Percentiles rank a stretch among this genome's conserved stretches.
Evolutionary conservation across 1,284 basidiomycete species (phyloP).

Genomic region (Apiotrichum laibachii): DNA sequence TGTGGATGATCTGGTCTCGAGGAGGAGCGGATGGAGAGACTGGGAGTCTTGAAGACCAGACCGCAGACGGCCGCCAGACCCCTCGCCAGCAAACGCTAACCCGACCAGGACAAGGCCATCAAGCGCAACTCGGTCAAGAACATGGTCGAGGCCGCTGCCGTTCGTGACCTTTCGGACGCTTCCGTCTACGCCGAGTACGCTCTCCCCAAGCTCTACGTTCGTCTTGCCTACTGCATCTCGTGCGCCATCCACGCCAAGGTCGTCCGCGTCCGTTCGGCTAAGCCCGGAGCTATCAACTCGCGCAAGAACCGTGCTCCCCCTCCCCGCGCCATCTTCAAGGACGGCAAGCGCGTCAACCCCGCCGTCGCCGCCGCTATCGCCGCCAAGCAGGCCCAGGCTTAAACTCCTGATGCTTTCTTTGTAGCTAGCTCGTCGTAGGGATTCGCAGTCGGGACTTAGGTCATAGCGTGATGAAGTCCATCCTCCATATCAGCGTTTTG

Average conservation of each 20-base stretch:
- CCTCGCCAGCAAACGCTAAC: constrained; percentile 13
- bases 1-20: neutral
- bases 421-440: constrained; percentile 2
- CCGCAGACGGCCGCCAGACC: neutral
- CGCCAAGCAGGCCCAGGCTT: constrained; percentile 53
- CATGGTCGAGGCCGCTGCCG: constrained; percentile 98
- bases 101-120: constrained; percentile 89
- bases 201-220: constrained; percentile 98
- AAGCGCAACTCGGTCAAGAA: constrained; percentile 99
- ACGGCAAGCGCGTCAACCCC: constrained; percentile 83
- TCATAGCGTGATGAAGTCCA: constrained; percentile 24
- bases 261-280: constrained; percentile 90
- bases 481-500: constrained; percentile 4
- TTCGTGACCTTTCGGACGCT: constrained; percentile 95
- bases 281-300: constrained; percentile 60
- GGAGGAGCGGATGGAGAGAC: neutral
- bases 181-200: constrained; percentile 95
- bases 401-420: constrained; percentile 4
- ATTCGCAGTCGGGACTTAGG: neutral
- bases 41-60: neutral
- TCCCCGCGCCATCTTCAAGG: constrained; percentile 94
- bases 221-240: constrained; percentile 98
- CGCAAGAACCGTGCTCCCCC: constrained; percentile 95
- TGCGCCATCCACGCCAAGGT: constrained; percentile 99
- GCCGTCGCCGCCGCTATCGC: constrained; percentile 65